Evolutionary conservation across 306 rosid genomes (phyloP).

Genomic region (Dalbergia cochinchinensis): DNA sequence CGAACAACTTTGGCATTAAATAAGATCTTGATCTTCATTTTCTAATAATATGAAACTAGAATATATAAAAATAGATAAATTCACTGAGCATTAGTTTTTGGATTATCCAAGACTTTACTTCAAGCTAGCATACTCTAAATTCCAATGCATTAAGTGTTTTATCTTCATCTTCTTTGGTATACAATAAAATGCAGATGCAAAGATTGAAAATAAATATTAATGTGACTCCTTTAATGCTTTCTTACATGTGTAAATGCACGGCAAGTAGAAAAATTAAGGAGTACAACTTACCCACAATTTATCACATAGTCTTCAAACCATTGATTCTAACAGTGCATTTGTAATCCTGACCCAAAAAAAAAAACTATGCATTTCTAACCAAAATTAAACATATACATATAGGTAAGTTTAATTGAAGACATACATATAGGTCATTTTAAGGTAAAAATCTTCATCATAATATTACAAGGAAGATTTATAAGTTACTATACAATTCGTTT

Average conservation of each 20-base stretch:
- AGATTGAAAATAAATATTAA: conserved; percentile 1
- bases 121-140: conserved; percentile 7
- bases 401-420: too few species aligned
- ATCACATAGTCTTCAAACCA: conserved; percentile 3
- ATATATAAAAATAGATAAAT: background rate
- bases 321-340: background rate
- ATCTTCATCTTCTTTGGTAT: background rate
- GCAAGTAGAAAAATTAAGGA: conserved; percentile 35
- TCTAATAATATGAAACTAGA: too few species aligned
- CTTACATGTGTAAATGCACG: conserved; percentile 27
- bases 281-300: conserved; percentile 56
- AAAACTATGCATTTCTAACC: too few species aligned
- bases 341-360: too few species aligned
- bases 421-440: too few species aligned
- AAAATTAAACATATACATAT: too few species aligned
- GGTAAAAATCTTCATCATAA: background rate
- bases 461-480: background rate
- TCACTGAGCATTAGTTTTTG: background rate
- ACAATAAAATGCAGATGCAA: conserved; percentile 7
- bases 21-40: too few species aligned
- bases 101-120: background rate
- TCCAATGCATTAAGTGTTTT: conserved; percentile 11
- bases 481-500: background rate
- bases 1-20: too few species aligned
- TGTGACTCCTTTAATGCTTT: conserved; percentile 11